Evolutionary conservation across 176 grass and related monocot genomes (phyloP), one percentile per base, ranked within the genome.

Genomic region (Oryza longistaminata): DNA sequence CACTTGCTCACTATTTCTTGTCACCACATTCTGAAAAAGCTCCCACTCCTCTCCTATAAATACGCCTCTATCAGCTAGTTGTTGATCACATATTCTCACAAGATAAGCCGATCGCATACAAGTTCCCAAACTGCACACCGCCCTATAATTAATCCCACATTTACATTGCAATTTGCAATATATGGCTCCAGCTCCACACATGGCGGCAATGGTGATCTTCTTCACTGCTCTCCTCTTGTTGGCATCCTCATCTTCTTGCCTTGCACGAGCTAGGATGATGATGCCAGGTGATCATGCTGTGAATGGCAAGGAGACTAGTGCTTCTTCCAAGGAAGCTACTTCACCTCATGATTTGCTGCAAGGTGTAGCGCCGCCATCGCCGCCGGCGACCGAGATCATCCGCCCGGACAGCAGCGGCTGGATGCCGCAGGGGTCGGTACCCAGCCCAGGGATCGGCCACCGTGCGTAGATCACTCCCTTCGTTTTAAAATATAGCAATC

Each of bases 361-460:
- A 88, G 33, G 11, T 22, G 58, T 17, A 16, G 79, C 50, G 26
- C 50, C 33, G 40, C 27, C 66, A 0, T 39, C 73, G 34, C 65
- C n/a, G n/a, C n/a, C n/a, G n/a, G n/a, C n/a, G n/a, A n/a, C n/a
- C 29, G 31, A 6, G 21, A 34, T 88, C 21, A 5, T 76, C 15
- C 39, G 46, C 42, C 66, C 73, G 0, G 43, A 71, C 19, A 78
- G 80, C 52, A 48, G 33, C n/a, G 31, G 53, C 52, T 88, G 58
- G 42, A 78, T 82, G 27, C 42, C 67, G 11, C 50, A 65, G 26
- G 80, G 86, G 6, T 88, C 80, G 8, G 74, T 88, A 42, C 86
- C 86, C 16, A 88, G 86, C 22, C 86, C 80, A 24, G 86, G 86
- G 39, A 37, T 88, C 31, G 86, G 86, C 14, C 86, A 88, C 24